Percentiles rank a stretch among this genome's conserved stretches.
Conservation (phyloP, 2,329 filamentous ascomycete species). For the Fusarium lyarnte region DNA sequence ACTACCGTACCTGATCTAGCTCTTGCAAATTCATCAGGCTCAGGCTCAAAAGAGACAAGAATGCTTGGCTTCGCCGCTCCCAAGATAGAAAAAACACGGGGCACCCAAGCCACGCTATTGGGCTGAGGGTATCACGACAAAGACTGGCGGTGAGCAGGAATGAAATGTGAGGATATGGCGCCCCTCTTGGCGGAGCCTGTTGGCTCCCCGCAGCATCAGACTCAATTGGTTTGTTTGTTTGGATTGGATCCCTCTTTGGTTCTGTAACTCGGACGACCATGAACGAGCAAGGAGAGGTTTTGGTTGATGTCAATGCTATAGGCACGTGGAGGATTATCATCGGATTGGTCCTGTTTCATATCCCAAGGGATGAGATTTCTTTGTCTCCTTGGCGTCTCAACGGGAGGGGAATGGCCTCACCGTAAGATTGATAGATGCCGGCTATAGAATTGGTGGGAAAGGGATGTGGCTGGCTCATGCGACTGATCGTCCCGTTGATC, state of each 20-base stretch:
- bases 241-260: not conserved
- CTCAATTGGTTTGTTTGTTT: slow-evolving; percentile 37
- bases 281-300: slow-evolving; percentile 10
- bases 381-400: slow-evolving; percentile 26
- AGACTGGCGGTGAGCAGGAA: slow-evolving; percentile 35
- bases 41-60: not conserved
- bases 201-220: slow-evolving; percentile 24
- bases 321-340: slow-evolving; percentile 17
- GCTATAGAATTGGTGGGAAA: not conserved
- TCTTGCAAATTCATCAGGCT: not conserved
- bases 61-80: slow-evolving; percentile 30
- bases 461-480: not conserved
- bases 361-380: slow-evolving; percentile 11
- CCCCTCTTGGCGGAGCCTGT: slow-evolving; percentile 18
- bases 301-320: slow-evolving; percentile 5
- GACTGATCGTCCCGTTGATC: not conserved
- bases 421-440: not conserved
- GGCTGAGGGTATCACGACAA: slow-evolving; percentile 34
- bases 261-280: slow-evolving; percentile 37
- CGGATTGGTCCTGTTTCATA: slow-evolving; percentile 24
- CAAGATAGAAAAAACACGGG: slow-evolving; percentile 30
- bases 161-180: not conserved
- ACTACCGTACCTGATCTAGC: slow-evolving; percentile 23
- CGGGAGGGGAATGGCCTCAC: slow-evolving; percentile 16
- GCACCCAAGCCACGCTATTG: slow-evolving; percentile 32